Conservation (phyloP, 208 protist species). For the Leishmania lainsoni region DNA sequence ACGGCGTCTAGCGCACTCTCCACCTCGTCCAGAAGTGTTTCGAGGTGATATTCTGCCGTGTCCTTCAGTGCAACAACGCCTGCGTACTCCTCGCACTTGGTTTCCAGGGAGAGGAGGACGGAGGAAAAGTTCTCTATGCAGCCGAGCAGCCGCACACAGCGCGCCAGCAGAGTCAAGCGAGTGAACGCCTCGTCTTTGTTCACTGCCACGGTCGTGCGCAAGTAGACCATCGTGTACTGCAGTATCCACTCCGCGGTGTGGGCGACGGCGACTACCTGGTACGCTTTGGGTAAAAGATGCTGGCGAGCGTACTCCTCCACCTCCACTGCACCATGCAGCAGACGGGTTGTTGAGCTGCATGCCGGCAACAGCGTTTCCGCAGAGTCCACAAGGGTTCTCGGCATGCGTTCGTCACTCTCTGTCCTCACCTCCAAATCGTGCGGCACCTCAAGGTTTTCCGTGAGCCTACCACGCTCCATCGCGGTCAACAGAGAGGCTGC, state of each 20-base stretch:
- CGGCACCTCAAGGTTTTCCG: slow-evolving; percentile 48
- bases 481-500: slow-evolving; percentile 45
- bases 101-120: slow-evolving; percentile 61
- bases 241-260: slow-evolving; percentile 86
- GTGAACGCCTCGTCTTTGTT: slow-evolving; percentile 62
- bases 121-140: slow-evolving; percentile 76
- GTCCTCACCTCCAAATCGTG: slow-evolving; percentile 7
- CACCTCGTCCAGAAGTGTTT: slow-evolving; percentile 51
- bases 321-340: slow-evolving; percentile 63
- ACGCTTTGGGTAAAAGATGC: slow-evolving; percentile 45
- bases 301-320: slow-evolving; percentile 62
- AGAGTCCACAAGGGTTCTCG: neutral
- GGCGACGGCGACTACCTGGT: slow-evolving; percentile 41
- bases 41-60: slow-evolving; percentile 51
- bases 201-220: slow-evolving; percentile 48
- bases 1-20: slow-evolving; percentile 49
- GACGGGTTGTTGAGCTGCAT: neutral
- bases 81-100: slow-evolving; percentile 70
- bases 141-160: slow-evolving; percentile 73
- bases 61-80: slow-evolving; percentile 51
- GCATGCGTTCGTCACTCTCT: neutral
- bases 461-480: slow-evolving; percentile 64
- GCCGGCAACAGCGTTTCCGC: neutral
- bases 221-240: slow-evolving; percentile 84
- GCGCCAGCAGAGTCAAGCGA: slow-evolving; percentile 64